Base-by-base conservation (phyloP, 345 rosid genomes). In the Mangifera indica region DNA sequence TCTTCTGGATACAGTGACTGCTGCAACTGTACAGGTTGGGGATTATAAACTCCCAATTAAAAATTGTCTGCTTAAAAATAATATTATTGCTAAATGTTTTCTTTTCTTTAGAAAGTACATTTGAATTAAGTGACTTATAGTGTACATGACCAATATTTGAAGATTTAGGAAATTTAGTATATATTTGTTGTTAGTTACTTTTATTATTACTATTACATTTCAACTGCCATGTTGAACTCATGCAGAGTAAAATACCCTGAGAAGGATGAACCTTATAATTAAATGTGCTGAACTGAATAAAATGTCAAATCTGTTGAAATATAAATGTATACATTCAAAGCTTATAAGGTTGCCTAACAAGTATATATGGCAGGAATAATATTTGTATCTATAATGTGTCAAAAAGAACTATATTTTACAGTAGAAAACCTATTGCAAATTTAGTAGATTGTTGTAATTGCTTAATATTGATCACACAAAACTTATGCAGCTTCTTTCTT, bases 1-100 rank as follows among this genome's bases (percentile, higher is more conserved):
- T 32, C 93, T 96, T 78, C 85, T 96, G 66, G 99, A 96, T 77
- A 89, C 78, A 0, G 97, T 96, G 69, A 96, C 98, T 45, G 99
- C 99, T 72, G 99, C 99, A 32, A 93, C 89, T 80, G 94, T 96
- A 68, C 99, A 93, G 99, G 99, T 96, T 70, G 53, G 57, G 32
- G 21, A n/a, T 52, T 20, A 18, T 60, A 46, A 54, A 57, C 49
- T 48, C 24, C 2, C 52, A 17, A 26, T 70, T 22, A 44, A 68
- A 15, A 37, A 24, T 52, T 55, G 54, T 60, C 17, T 71, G 44
- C 52, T 65, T 20, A 15, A 7, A 57, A 17, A 56, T 45, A 5
- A 37, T 51, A 14, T 3, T 48, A 61, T 15, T 9, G 45, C 32
- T 29, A 17, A 7, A 61, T 34, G 25, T 61, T 26, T 66, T 52